These are phyloP conservation scores for Cunninghamia lanceolata DNA, from an alignment of 75 land plant species.

Conservation along the genomic window DNA sequence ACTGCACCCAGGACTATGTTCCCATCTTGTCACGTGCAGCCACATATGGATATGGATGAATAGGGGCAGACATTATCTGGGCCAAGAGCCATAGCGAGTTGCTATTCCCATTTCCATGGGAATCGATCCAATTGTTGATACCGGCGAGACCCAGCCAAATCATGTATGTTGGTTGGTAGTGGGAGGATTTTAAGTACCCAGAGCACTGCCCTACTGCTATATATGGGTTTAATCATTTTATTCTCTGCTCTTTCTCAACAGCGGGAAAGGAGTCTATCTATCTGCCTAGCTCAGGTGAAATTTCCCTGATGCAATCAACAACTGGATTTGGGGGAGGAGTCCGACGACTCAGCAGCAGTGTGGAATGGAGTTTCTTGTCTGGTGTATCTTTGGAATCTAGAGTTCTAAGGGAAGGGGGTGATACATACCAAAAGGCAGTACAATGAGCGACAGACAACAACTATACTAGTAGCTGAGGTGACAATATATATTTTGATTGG, in stretches of 20 bases:
- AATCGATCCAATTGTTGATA: background rate
- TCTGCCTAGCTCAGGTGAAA: background rate
- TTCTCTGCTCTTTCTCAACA: background rate
- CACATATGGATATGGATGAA: background rate
- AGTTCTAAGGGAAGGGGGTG: no score
- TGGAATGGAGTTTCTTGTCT: no score
- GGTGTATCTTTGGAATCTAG: no score
- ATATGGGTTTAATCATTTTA: background rate
- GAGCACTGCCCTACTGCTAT: background rate
- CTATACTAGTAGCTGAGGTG: no score
- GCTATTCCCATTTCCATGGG: background rate
- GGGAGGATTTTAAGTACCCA: background rate
- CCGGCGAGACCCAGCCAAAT: background rate
- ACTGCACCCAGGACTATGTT: background rate
- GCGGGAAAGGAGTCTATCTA: conserved; percentile 1
- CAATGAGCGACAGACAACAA: no score
- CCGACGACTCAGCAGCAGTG: background rate
- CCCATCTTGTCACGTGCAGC: background rate
- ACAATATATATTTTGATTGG: no score
- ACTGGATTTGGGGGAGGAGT: background rate
- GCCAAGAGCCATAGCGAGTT: conserved; percentile 11
- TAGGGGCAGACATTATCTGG: background rate
- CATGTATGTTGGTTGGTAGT: background rate
- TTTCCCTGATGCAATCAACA: background rate
- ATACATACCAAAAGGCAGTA: no score